Base-by-base conservation (phyloP, 2,329 filamentous ascomycete genomes). In the Microsporum ferrugineum region DNA sequence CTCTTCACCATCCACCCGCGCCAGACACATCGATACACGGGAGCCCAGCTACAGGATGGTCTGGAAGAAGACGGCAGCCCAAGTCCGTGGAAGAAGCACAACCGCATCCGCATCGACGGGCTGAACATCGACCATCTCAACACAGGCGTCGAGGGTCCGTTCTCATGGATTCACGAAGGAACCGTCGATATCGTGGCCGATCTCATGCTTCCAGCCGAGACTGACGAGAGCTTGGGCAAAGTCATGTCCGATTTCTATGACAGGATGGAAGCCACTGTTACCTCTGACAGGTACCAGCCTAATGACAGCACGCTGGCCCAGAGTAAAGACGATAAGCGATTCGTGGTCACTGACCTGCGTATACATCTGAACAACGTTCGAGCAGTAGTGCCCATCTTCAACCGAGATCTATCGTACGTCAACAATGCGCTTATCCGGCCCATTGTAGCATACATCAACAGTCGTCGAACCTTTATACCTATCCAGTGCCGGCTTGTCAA, bases 221-320 rank as follows among this genome's bases (percentile, higher is more conserved):
- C 85, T 45, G 89, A 95, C 62, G 91, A 92, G 64, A 89, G 91
- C 65, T 86, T 99, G 61, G 88, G 87, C 29, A 96, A 96, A 72
- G 91, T 96, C 53, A 88, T 99, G 82, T 87, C 88, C n/a, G 91
- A 96, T 71, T 91, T 99, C 69, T 97, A 97, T 74, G 92, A 97
- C 72, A 88, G 90, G 63, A 84, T 99, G 70, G 94, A 99, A 75
- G 91, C 94, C 49, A 91, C 91, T 0, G 91, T 97, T 27, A 90
- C 87, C 1, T 85, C 87, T 31, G 90, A 90, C 70, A 83, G 85
- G 33, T 85, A 88, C 66, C 63, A 61, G 8, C 12, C 12, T 3
- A 23, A 39, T 1, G 60, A 59, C 31, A 27, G 41, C 33, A 29
- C n/a, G 29, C 45, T 4, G 39, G n/a, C 60, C 1, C 49, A 41